Base-by-base conservation (phyloP, 2,329 filamentous ascomycete genomes). In the Fusarium sp. region DNA sequence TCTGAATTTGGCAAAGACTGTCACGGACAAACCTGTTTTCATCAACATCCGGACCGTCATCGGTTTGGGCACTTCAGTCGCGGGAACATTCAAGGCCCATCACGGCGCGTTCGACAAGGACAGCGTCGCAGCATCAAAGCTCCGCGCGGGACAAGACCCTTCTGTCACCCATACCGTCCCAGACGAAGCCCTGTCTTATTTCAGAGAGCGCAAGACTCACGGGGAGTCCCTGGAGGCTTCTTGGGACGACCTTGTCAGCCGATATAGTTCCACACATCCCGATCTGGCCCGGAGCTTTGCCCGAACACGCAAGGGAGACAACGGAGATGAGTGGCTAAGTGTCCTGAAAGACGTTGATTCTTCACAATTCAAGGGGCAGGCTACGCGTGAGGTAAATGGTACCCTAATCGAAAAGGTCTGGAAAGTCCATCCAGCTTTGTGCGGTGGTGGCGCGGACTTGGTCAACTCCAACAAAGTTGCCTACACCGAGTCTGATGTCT, bases 21-120 rank as follows among this genome's bases (percentile, higher is more conserved):
- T 56, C 31, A 55, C 31, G 15, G 80, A 82, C 1, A 85, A 86
- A 73, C 87, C 87, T 0, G 83, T 82, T 0, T 89, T 90, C 65
- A 85, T 90, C 78, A 90, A 89, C 65, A 78, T 88, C 18, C 82
- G 81, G 3, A 89, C 87, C 0, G 78, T 86, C n/a, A 89, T 89
- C 50, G 87, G 87, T 2, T 57, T 88, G 1, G 86, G 85, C 3
- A 87, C 80, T 48, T 76, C 77, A 2, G 80, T 81, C 0, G 82
- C 82, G 0, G 85, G 85, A 8, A 78, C 84, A 13, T 87, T 87
- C 5, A 82, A 82, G 8, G 85, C 88, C 0, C 89, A 90, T 65
- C 87, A 88, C n/a, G 87, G 84, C 3, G 86, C 88, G 1, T 85
- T 89, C 34, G 88, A 87, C 27, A 75, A 79, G 3, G 82, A 85